Base-by-base conservation (phyloP, 352 stramenopile species). In the Globisporangium spinosum region DNA sequence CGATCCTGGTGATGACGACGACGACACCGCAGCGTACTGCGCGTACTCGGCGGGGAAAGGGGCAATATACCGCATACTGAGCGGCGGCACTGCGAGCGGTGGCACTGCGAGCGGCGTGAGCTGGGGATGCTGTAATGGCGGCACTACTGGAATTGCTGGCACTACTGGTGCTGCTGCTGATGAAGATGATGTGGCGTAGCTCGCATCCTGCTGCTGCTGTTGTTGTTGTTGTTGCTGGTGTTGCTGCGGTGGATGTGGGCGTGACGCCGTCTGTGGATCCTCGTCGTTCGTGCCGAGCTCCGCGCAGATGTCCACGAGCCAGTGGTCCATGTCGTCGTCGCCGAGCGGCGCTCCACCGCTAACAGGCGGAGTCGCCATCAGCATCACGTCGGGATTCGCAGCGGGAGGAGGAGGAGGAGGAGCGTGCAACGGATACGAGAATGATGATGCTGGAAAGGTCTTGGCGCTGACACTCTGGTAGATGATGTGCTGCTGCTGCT, bases 291-390 rank as follows among this genome's bases (percentile, higher is more conserved):
- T 57, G 23, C 65, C 35, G 15, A 70, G 58, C 34, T 70, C 47
- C 29, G 54, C 51, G 34, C 65, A 70, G 20, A 70, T 70, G 47
- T 70, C 65, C 22, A 70, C 65, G 35, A 70, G 58, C 65, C 65
- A 70, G 58, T 64, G 65, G 23, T 59, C 51, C 47, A 70, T 64
- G 43, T 70, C 65, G 47, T 70, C 65, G 23, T 59, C 40, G 6
- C 20, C 60, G 3, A 57, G 40, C 59, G 10, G 17, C 25, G 54
- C 54, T 17, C 55, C 13, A 61, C 35, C 15, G 55, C 35, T 20
- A 6, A 25, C 15, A 10, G 35, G 13, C 12, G 58, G 3, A 12
- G 57, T 25, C n/a, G 53, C 23, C 6, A 23, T 9, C 53, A 58
- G 9, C 53, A 35, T 58, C 53, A 58, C 53, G 13, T 38, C 23